These are phyloP conservation scores for Pulveroboletus sp. DNA, from an alignment of 768 basidiomycete species.

Conservation along the genomic window DNA sequence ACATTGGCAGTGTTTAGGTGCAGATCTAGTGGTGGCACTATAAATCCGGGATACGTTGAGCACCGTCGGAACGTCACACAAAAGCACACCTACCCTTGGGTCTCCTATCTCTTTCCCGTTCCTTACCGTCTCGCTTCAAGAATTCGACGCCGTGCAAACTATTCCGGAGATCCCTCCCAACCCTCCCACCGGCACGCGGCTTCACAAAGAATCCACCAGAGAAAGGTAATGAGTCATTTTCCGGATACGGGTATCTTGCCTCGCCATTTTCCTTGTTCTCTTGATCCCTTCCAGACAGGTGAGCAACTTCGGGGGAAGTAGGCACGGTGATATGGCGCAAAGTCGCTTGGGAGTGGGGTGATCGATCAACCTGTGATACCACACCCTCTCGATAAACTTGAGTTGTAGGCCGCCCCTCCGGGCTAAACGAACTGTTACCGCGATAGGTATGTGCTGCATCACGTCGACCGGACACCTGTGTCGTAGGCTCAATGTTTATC, in stretches of 20 bases:
- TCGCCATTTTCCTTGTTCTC: slow-evolving; percentile 39
- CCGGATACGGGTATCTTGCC: slow-evolving; percentile 10
- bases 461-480: slow-evolving; percentile 44
- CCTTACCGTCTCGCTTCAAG: slow-evolving; percentile 33
- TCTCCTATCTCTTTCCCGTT: slow-evolving; percentile 48
- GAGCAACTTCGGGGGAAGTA: slow-evolving; percentile 12
- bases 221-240: slow-evolving; percentile 16
- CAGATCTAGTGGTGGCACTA: slow-evolving; percentile 57
- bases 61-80: not conserved
- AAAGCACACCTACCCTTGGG: slow-evolving; percentile 40
- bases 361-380: slow-evolving; percentile 17
- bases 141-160: slow-evolving; percentile 34
- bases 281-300: slow-evolving; percentile 8
- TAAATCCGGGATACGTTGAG: slow-evolving; percentile 2
- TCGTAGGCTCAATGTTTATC: slow-evolving; percentile 30
- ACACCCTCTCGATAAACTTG: slow-evolving; percentile 22
- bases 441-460: slow-evolving; percentile 34
- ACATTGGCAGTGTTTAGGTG: slow-evolving; percentile 35
- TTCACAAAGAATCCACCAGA: slow-evolving; percentile 32
- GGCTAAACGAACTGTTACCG: slow-evolving; percentile 13
- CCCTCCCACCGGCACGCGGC: slow-evolving; percentile 25
- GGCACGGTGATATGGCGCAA: slow-evolving; percentile 9
- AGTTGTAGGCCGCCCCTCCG: slow-evolving; percentile 8
- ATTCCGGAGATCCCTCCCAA: slow-evolving; percentile 52
- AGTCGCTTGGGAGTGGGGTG: slow-evolving; percentile 11